Conservation (phyloP, 495 filamentous ascomycete species). For the Trichocladium uniseriatum region DNA sequence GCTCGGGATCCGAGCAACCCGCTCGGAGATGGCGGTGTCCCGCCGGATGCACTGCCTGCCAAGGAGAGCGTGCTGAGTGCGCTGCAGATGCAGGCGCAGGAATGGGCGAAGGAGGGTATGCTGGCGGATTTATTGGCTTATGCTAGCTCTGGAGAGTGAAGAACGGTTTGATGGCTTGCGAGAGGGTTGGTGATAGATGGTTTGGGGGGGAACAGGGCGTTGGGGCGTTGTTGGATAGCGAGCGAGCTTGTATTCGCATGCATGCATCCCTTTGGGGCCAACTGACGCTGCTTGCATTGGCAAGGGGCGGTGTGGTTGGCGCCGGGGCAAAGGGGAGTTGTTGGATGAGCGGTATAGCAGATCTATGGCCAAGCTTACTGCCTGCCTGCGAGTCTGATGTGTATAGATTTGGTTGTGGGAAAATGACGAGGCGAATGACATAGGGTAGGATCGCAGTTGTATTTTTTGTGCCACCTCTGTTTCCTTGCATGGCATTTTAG, state of each 20-base stretch:
- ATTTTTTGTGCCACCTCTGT: not conserved
- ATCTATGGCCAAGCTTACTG: no score
- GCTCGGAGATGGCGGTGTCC: slow-evolving; percentile 32
- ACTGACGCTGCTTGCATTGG: no score
- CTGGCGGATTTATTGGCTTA: slow-evolving; percentile 67
- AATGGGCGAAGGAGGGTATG: slow-evolving; percentile 49
- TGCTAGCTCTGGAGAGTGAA: slow-evolving; percentile 47
- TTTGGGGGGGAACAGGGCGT: not conserved
- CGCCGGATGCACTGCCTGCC: slow-evolving; percentile 55
- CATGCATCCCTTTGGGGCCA: not conserved
- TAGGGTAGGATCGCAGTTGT: not conserved
- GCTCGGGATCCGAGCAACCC: slow-evolving; percentile 39
- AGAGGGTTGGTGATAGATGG: no score
- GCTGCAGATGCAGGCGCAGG: slow-evolving; percentile 47
- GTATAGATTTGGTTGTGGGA: not conserved
- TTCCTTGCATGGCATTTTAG: no score
- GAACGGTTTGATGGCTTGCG: not conserved
- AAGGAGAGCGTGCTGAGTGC: slow-evolving; percentile 63
- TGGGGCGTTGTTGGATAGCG: not conserved
- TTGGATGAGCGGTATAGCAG: no score
- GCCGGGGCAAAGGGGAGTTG: no score
- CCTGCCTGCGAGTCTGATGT: no score
- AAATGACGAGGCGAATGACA: slow-evolving; percentile 4
- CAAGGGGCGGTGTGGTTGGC: no score
- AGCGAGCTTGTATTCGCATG: not conserved